Base-by-base conservation (phyloP, 1,284 basidiomycete species). In the Cutaneotrichosporon arboriforme region DNA sequence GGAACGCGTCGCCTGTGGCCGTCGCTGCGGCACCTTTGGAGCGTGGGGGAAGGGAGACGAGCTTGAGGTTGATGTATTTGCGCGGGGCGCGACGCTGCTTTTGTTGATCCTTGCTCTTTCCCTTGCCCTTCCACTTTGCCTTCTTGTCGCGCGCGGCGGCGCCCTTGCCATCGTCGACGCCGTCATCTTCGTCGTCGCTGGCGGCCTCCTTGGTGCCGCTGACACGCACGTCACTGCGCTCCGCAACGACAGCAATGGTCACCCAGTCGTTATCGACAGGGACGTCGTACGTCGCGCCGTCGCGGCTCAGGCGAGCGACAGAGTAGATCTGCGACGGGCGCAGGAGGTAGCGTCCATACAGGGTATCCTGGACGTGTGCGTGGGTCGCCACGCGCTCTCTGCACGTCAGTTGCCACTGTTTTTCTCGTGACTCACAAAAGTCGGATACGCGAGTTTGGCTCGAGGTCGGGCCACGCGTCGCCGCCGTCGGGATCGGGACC, bases 221-320 rank as follows among this genome's bases (percentile, higher is more conserved):
- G 12, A 71, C 63, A 31, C 60, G 59, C 50, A 76, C 81, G 70
- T 88, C 85, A 69, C 88, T 89, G 14, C 71, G 62, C 68, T 96
- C 88, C 2, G 96, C 92, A 0, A 91, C 88, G 61, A 97, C 90
- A 4, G 88, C 90, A 45, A 97, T 88, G 2, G 90, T 88, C 36
- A 97, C 79, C 55, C 88, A 97, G 72, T 97, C 94, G 2, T 88
- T 88, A 5, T 84, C 82, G 4, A 97, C 84, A 2, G 93, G 93
- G 0, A 98, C 81, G 47, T 96, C 90, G 72, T 91, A 93, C 14
- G 85, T 85, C 51, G 85, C 83, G 61, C 88, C 86, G 63, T 87
- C 84, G 0, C 85, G 81, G 8, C 84, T 80, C 0, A 88, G 81
- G 12, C 87, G 84, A 41, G 90, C 81, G 44, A 85, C 81, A 5